Conservation (phyloP, 1,284 basidiomycete genomes). For the Trichosporon asahii region DNA sequence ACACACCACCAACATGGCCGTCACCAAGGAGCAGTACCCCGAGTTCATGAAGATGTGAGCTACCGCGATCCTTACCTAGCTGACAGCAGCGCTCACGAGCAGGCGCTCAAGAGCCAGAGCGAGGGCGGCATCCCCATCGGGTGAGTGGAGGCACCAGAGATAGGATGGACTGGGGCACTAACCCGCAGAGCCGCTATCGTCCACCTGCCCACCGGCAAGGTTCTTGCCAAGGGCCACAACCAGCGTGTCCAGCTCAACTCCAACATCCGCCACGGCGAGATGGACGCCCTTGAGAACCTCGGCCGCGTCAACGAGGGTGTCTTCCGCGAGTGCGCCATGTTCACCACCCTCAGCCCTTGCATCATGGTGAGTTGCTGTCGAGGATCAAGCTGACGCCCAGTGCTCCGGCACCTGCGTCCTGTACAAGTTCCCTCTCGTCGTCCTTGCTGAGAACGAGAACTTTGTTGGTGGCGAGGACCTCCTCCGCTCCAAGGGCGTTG, state of each 20-base stretch:
- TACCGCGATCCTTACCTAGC: background rate
- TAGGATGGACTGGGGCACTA: background rate
- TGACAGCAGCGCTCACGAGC: conserved; percentile 30
- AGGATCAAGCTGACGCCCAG: conserved; percentile 14
- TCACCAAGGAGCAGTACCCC: conserved; percentile 30
- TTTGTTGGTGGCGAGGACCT: conserved; percentile 35
- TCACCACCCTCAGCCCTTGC: conserved; percentile 37
- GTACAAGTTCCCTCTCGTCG: conserved; percentile 33
- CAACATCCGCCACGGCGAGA: conserved; percentile 39
- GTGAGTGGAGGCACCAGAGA: conserved; percentile 14
- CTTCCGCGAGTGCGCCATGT: conserved; percentile 37
- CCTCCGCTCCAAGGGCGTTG: conserved; percentile 23
- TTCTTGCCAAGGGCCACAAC: conserved; percentile 38
- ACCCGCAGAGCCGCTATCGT: conserved; percentile 31
- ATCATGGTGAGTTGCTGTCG: conserved; percentile 25
- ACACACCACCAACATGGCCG: conserved; percentile 13
- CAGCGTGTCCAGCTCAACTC: conserved; percentile 37
- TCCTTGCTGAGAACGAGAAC: conserved; percentile 40
- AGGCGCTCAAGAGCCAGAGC: conserved; percentile 30
- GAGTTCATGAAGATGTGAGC: conserved; percentile 33
- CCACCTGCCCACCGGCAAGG: conserved; percentile 36
- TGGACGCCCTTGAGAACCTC: conserved; percentile 39
- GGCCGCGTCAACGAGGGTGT: conserved; percentile 32
- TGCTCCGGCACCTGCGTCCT: conserved; percentile 34
- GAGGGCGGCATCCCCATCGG: conserved; percentile 46